Base-by-base conservation (phyloP, 176 grass and related monocot species). In the Zizania latifolia region DNA sequence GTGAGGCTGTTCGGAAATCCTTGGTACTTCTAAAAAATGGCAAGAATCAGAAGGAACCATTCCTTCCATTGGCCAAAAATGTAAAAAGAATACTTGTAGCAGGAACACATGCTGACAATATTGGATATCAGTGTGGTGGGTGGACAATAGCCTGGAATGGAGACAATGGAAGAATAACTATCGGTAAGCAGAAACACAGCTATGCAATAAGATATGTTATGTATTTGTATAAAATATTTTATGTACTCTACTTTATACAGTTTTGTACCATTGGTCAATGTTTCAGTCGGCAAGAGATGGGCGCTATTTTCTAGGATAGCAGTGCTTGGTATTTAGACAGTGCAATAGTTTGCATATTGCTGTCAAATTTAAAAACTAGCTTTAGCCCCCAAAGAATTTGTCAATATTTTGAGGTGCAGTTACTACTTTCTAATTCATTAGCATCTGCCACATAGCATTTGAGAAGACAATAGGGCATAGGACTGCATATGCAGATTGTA, bases 1-100 rank as follows among this genome's bases (percentile, higher is more conserved):
- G 84, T 65, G 89, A 88, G 69, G 95, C 89, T 48, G 95, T 99
- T 68, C 82, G 84, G 22, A 94, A 90, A 48, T 99, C 95, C 70
- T 77, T 94, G 60, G 95, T 99, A 56, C 85, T 99, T 65, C 77
- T 99, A 4, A 94, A 98, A 94, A 92, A 99, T 82, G 89, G 89
- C 68, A 99, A 99, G 66, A 77, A 90, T 60, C 43, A 53, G 50
- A 86, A 76, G 41, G 63, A 76, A 46, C 74, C 78, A 12, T 90
- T 99, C 78, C 89, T 99, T 84, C 95, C 95, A 62, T 76, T 99
- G 65, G 82, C 76, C 26, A 94, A 84, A 92, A 81, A 90, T 79
- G 84, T 69, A 15, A 92, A 91, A 88, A 84, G 81, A 86, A 84
- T 92, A 74, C 87, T 99, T 51, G 84, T 94, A 57, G 79, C 89